Conservation (phyloP, 2,329 filamentous ascomycete species). For the Drechslerella dactyloides region DNA sequence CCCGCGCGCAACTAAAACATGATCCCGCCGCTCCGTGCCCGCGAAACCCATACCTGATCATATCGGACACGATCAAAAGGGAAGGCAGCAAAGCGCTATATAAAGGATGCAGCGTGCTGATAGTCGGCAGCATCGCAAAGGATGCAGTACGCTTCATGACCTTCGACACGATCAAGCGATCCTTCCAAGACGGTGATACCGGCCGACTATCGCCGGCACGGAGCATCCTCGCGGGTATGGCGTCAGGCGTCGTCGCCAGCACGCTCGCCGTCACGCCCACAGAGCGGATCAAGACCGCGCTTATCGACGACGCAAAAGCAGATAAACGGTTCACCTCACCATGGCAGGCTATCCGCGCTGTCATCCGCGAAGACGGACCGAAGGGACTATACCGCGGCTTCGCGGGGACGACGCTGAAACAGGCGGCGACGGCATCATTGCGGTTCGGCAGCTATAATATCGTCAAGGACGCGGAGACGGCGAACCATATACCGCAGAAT, state of each 20-base stretch:
- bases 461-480: slow-evolving; percentile 57
- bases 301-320: slow-evolving; percentile 60
- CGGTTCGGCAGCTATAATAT: slow-evolving; percentile 63
- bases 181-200: slow-evolving; percentile 63
- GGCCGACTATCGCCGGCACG: slow-evolving; percentile 65
- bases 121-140: slow-evolving; percentile 63
- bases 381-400: slow-evolving; percentile 61
- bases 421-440: slow-evolving; percentile 61
- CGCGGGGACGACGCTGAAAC: slow-evolving; percentile 61
- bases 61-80: slow-evolving; percentile 63
- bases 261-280: slow-evolving; percentile 72
- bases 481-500: slow-evolving; percentile 60
- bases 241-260: slow-evolving; percentile 68
- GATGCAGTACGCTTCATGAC: slow-evolving; percentile 71
- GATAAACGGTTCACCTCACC: slow-evolving; percentile 56
- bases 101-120: slow-evolving; percentile 68
- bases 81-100: slow-evolving; percentile 68
- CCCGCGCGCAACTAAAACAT: slow-evolving; percentile 65
- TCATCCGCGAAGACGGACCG: slow-evolving; percentile 59
- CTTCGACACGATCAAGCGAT: slow-evolving; percentile 70
- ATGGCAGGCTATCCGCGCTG: slow-evolving; percentile 56
- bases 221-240: slow-evolving; percentile 70
- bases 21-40: slow-evolving; percentile 59
- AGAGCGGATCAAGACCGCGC: slow-evolving; percentile 71
- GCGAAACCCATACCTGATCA: slow-evolving; percentile 66